These are phyloP conservation scores for Jaapia argillacea DNA, from an alignment of 768 basidiomycete genomes.

Conservation along the genomic window DNA sequence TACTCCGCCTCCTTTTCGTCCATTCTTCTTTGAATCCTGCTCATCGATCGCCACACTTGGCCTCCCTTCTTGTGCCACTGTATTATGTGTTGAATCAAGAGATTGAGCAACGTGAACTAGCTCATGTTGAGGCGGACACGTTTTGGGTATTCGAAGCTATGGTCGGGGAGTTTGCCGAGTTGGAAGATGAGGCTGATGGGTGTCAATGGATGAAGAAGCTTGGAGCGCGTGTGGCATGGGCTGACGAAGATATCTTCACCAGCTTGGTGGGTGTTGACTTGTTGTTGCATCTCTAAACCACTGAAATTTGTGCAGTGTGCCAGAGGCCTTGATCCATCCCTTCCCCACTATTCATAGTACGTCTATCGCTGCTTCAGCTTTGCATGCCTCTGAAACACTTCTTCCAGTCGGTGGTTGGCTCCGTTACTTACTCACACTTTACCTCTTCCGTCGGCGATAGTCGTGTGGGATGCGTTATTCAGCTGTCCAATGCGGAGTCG, in stretches of 20 bases:
- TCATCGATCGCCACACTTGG: conserved; percentile 54
- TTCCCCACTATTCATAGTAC: conserved; percentile 78
- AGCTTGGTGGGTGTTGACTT: conserved; percentile 37
- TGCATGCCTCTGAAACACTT: conserved; percentile 1
- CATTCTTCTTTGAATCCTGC: conserved; percentile 67
- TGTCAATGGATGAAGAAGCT: conserved; percentile 54
- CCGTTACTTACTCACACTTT: conserved; percentile 64
- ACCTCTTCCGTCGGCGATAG: conserved; percentile 47
- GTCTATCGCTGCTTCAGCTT: conserved; percentile 17
- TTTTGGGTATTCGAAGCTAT: conserved; percentile 78
- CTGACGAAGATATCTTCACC: conserved; percentile 49
- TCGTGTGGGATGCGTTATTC: conserved; percentile 67
- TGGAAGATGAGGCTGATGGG: conserved; percentile 61
- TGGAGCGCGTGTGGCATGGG: conserved; percentile 48
- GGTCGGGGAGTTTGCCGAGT: conserved; percentile 59
- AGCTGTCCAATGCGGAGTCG: conserved; percentile 45
- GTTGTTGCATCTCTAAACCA: not conserved
- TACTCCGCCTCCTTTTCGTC: conserved; percentile 62
- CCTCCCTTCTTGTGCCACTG: conserved; percentile 60
- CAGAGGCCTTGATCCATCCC: conserved; percentile 57
- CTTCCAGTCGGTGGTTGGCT: conserved; percentile 60
- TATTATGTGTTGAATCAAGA: conserved; percentile 57
- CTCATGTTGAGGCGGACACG: conserved; percentile 69
- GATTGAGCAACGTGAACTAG: conserved; percentile 45
- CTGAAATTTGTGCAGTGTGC: conserved; percentile 29